Evolutionary conservation across 345 rosid genomes (phyloP), one percentile per base, ranked within the genome.

Genomic region (Brassica juncea): DNA sequence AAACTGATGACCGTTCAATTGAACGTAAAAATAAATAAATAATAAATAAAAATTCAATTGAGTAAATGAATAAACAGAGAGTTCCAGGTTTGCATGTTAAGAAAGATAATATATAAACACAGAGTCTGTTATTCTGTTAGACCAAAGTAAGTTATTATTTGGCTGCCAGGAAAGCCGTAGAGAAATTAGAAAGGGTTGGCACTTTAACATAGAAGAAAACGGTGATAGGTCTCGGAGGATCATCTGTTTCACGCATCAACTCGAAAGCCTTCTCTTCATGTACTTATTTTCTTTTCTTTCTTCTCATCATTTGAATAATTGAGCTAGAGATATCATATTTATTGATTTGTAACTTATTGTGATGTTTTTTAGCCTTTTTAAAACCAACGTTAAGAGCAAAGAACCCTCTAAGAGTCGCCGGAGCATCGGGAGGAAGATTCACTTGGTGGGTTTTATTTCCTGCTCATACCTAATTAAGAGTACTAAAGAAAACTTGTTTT

Each of bases 191-290:
- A 32, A 32, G 35, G 35, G 35, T 32, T 32, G 6, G 35, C 35
- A 32, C 35, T 32, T 32, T 5, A 32, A 32, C 35, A 32, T 32
- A 32, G 35, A 32, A 32, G 35, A 32, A 32, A 32, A 76, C 93
- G 72, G 87, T 92, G 37, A 68, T 85, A 21, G 97, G 97, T 75
- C 89, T 94, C n/a, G 87, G 87, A 84, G 78, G 84, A 74, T 59
- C 87, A 77, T 72, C 85, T 0, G 84, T 86, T n/a, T 71, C 89
- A 11, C 52, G 86, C 59, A 85, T 70, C 70, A 71, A 16, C 77
- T 8, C 78, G 85, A 31, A 85, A 28, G 49, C 64, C 70, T 85
- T 90, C 37, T n/a, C 78, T 80, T 90, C 98, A 74, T 89, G 97
- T 93, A 84, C 27, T 21, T 21, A 21, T 21, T 21, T 25, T 12